Conservation (phyloP, 768 basidiomycete species). For the Hericium coralloides region DNA sequence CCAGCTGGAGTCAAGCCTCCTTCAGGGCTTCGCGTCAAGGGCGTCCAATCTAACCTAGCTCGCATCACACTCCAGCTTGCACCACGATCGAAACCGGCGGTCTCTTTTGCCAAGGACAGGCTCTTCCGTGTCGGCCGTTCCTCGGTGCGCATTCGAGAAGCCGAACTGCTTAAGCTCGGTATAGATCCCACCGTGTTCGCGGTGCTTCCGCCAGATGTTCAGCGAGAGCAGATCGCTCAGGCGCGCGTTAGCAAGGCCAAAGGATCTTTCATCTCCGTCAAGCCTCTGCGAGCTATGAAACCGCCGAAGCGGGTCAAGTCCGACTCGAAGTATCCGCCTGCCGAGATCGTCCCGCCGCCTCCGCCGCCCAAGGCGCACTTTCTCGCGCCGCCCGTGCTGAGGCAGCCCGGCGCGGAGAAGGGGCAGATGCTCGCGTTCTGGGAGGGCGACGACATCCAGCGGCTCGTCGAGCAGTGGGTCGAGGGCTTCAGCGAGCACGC, state of each 20-base stretch:
- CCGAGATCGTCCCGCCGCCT: conserved; percentile 30
- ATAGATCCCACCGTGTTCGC: conserved; percentile 71
- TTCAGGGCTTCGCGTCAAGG: not conserved
- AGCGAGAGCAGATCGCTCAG: conserved; percentile 65
- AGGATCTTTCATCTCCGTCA: conserved; percentile 6
- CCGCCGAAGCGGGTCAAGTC: conserved; percentile 39
- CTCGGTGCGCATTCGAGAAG: conserved; percentile 38
- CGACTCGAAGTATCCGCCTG: conserved; percentile 22
- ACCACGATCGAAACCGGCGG: conserved; percentile 37
- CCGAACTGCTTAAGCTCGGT: conserved; percentile 51
- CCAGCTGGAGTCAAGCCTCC: not conserved
- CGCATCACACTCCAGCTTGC: conserved; percentile 59
- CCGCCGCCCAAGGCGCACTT: conserved; percentile 51
- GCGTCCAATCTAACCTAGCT: conserved; percentile 36
- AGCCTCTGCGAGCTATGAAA: conserved; percentile 25
- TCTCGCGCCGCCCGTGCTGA: conserved; percentile 40
- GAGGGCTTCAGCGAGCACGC: conserved; percentile 44
- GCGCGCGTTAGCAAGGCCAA: conserved; percentile 38
- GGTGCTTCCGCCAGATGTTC: conserved; percentile 52
- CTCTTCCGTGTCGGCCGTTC: conserved; percentile 30
- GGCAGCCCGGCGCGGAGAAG: conserved; percentile 40
- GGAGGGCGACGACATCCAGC: conserved; percentile 65
- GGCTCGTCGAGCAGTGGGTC: conserved; percentile 71
- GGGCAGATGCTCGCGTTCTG: conserved; percentile 50
- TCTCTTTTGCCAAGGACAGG: conserved; percentile 27